Evolutionary conservation across 164 flowering plant genomes (phyloP), one percentile per base, ranked within the genome.

Genomic region (Piper betle): DNA sequence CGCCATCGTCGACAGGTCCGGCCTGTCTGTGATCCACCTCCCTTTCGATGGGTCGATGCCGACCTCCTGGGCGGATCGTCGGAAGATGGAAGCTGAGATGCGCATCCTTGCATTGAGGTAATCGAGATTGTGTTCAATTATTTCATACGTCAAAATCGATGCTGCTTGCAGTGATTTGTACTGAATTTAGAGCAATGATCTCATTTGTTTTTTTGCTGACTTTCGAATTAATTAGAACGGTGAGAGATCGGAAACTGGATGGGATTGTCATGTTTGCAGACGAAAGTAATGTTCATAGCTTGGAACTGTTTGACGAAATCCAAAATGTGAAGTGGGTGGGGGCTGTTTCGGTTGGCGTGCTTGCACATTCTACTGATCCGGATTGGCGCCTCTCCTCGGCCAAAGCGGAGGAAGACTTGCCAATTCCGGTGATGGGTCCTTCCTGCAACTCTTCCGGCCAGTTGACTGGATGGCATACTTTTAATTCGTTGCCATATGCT

Each of bases 261-360:
- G 98, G 98, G 18, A 80, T 92, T 63, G 91, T 93, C 79, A 73
- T 90, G 81, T 93, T 93, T 77, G 94, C 78, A 0, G 99, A 93
- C 74, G 99, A 93, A 64, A 93, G 97, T 72, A 93, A 93, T 66
- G 80, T 90, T 90, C 96, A 90, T 61, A 81, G 85, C 69, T 69
- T 85, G 92, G 97, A 93, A 65, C 77, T 93, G 20, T 93, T 93
- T 71, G 97, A 93, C 72, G 99, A 90, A 87, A 79, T 88, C 48
- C 95, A 92, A 52, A 80, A 75, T 46, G 87, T 88, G 69, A 82
- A 84, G 68, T 84, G 94, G 91, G 66, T 93, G 38, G 97, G 98
- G 18, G 97, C 96, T 61, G 66, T 93, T 69, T 93, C 98, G 1
- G 83, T 89, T 66, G 98, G 98, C 11, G 86, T 93, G 71, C 87